Percentiles rank a stretch among this genome's conserved stretches.
Conservation (phyloP, 208 protist genomes). For the Herpetomonas tarakana region DNA sequence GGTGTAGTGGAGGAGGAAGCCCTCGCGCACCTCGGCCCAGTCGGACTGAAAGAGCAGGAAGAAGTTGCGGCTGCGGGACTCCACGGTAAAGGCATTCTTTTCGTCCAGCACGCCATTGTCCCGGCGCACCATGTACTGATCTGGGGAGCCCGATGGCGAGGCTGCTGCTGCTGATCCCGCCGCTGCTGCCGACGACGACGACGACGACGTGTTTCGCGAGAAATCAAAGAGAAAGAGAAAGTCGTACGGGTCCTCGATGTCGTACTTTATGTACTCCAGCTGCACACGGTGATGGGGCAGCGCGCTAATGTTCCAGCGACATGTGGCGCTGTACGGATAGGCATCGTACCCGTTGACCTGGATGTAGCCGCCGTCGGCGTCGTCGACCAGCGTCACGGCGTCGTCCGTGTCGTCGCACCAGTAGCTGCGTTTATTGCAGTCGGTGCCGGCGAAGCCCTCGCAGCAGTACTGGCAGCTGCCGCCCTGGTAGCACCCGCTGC, state of each 20-base stretch:
- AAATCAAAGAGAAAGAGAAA: conserved; percentile 45
- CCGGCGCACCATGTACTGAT: conserved; percentile 2
- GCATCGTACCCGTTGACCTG: conserved; percentile 54
- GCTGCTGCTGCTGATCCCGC: neutral
- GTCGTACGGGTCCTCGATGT: conserved; percentile 39
- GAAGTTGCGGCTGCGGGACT: conserved; percentile 24
- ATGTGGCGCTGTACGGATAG: conserved; percentile 52
- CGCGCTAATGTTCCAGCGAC: conserved; percentile 52
- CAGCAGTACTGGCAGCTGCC: conserved; percentile 75
- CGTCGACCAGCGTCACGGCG: conserved; percentile 29
- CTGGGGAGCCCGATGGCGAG: neutral
- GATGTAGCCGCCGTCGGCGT: conserved; percentile 42
- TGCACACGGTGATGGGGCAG: conserved; percentile 22
- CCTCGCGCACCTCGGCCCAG: conserved; percentile 31
- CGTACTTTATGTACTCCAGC: conserved; percentile 40
- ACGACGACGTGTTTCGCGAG: neutral
- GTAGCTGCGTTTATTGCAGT: conserved; percentile 62
- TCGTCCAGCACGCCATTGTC: conserved; percentile 12
- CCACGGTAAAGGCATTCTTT: conserved; percentile 4
- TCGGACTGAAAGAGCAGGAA: conserved; percentile 53
- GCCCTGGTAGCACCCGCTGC: conserved; percentile 52
- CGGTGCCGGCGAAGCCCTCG: conserved; percentile 40
- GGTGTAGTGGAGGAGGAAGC: conserved; percentile 63
- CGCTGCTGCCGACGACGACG: neutral
- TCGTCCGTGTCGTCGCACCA: conserved; percentile 59